Evolutionary conservation across 1,284 basidiomycete genomes (phyloP).

Genomic region (Fomitopsis pinicola): DNA sequence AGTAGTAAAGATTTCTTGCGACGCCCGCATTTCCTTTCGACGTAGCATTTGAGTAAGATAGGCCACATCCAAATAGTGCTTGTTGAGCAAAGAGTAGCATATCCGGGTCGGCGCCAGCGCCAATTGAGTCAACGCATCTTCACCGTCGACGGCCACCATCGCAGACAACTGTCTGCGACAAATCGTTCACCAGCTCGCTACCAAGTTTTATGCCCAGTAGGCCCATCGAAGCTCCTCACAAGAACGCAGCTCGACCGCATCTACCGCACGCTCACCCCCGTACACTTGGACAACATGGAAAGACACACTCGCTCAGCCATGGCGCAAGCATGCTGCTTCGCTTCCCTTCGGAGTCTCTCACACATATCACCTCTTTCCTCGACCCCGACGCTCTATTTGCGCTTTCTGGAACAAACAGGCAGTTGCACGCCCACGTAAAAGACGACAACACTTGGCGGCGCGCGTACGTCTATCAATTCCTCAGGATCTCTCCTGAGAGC

Average conservation of each 20-base stretch:
- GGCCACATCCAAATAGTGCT: too few species aligned
- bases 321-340: slow-evolving; percentile 37
- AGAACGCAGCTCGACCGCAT: slow-evolving; percentile 27
- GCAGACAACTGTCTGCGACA: slow-evolving; percentile 28
- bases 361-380: slow-evolving; percentile 75
- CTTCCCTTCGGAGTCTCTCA: slow-evolving; percentile 72
- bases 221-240: slow-evolving; percentile 30
- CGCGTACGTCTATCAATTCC: slow-evolving; percentile 73
- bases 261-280: slow-evolving; percentile 12
- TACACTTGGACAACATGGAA: slow-evolving; percentile 51
- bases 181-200: slow-evolving; percentile 9
- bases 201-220: slow-evolving; percentile 54
- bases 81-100: too few species aligned
- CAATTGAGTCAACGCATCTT: slow-evolving; percentile 18
- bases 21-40: too few species aligned
- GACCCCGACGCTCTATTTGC: slow-evolving; percentile 59
- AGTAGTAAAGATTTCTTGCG: too few species aligned
- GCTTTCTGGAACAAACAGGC: slow-evolving; percentile 52
- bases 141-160: slow-evolving; percentile 24
- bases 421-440: slow-evolving; percentile 61
- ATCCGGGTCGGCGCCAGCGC: not conserved
- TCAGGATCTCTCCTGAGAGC: slow-evolving; percentile 61
- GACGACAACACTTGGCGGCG: slow-evolving; percentile 81
- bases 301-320: slow-evolving; percentile 14
- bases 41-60: too few species aligned